Evolutionary conservation across 225 moss, liverwort and hornwort genomes (phyloP).

Genomic region (Ulota crispa): DNA sequence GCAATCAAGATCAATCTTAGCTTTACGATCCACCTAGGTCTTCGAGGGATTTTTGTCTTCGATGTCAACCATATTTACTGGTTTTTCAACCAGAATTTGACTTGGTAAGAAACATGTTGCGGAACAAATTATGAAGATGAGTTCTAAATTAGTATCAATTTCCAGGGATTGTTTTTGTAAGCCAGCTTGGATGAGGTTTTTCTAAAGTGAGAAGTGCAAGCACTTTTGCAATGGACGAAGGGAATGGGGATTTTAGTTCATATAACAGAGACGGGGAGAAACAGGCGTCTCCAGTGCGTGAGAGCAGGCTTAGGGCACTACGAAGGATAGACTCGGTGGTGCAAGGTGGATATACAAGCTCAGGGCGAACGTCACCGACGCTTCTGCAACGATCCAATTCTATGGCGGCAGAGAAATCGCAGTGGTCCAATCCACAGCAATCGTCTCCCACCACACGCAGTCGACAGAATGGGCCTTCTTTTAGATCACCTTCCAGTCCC

Average conservation of each 20-base stretch:
- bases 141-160: neutral
- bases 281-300: constrained; percentile 37
- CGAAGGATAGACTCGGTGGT: constrained; percentile 41
- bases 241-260: constrained; percentile 24
- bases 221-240: constrained; percentile 36
- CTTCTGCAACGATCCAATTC: constrained; percentile 58
- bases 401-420: constrained; percentile 35
- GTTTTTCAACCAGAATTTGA: constrained; percentile 1
- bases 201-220: neutral
- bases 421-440: constrained; percentile 29
- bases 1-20: neutral
- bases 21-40: neutral
- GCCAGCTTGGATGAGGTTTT: constrained; percentile 1
- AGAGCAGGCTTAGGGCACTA: constrained; percentile 33
- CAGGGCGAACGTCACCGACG: constrained; percentile 45
- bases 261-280: constrained; percentile 34
- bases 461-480: constrained; percentile 36
- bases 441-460: constrained; percentile 44
- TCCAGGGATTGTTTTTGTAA: neutral
- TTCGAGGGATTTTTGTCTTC: neutral
- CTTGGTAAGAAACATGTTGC: too few relatives aligned
- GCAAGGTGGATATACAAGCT: constrained; percentile 44
- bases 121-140: neutral
- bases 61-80: neutral
- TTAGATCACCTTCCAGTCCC: constrained; percentile 42